Evolutionary conservation across 2,329 filamentous ascomycete genomes (phyloP), one percentile per base, ranked within the genome.

Genomic region (Zymoseptoria pseudotritici): DNA sequence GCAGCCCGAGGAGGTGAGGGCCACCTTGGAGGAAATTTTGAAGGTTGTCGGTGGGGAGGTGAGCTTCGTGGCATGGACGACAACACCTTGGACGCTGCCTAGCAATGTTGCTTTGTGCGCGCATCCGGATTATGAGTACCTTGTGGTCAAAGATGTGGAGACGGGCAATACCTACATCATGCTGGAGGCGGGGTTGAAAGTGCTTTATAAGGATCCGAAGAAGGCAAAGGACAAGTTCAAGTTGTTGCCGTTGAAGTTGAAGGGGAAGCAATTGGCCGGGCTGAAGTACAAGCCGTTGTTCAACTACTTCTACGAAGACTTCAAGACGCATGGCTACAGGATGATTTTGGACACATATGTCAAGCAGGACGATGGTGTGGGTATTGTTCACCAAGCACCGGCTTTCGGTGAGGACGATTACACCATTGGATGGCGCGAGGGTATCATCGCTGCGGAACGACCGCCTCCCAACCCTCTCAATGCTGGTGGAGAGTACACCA

Each of bases 361-460:
- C 60, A 94, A 90, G 24, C 86, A 88, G 29, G 91, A 94, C 61
- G 91, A 90, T 70, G 93, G 93, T 85, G 90, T 91, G 36, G 93
- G 93, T 71, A 88, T 97, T 63, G 93, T 97, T 52, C 93, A 97
- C 75, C 91, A 97, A 75, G 84, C 93, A 4, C 93, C 93, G 2
- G 91, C 91, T 0, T 97, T 93, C 71, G 93, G 93, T 83, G 90
- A 97, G 76, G 93, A 97, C 65, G 93, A 97, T 86, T 97, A 96
- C 79, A 87, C 87, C 66, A 85, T 94, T 61, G 90, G 89, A 8
- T 75, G 91, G 62, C 86, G 87, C 59, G 80, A 85, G 53, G 92
- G 91, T 50, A 83, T 96, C 67, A 88, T 97, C 71, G 88, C 76
- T 63, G 88, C 91, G 66, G 83, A 84, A 60, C 86, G 90, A 57